Percentiles rank a stretch among this genome's conserved stretches.
phyloP scores from a whole-genome alignment of 2,329 filamentous ascomycete species.

The Fusarium pseudonygamai region DNA sequence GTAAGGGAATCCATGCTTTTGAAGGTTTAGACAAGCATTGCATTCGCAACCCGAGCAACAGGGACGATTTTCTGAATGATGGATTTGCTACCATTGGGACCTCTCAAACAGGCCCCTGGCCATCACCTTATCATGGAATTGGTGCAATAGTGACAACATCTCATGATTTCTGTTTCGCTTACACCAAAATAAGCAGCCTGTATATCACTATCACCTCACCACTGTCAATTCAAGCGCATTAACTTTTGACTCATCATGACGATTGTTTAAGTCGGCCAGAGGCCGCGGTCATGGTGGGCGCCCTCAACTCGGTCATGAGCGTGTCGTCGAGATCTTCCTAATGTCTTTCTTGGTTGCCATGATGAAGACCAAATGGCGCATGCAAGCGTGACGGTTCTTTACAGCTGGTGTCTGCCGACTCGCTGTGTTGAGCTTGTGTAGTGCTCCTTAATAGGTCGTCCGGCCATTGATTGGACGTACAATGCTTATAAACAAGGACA shows the following conservation, averaged over 20 bases:
- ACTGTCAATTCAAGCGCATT: not conserved
- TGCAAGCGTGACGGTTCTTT: constrained; percentile 23
- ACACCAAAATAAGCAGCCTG: not conserved
- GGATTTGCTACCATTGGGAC: constrained; percentile 16
- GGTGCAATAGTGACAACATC: constrained; percentile 20
- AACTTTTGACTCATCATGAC: constrained; percentile 24
- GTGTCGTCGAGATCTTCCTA: not conserved
- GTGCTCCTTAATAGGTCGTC: constrained; percentile 19
- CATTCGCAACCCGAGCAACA: constrained; percentile 24
- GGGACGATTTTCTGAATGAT: constrained; percentile 3
- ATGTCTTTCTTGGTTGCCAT: constrained; percentile 24
- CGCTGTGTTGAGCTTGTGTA: constrained; percentile 36
- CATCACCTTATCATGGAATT: constrained; percentile 12
- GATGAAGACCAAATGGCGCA: constrained; percentile 8
- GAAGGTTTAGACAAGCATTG: constrained; percentile 28
- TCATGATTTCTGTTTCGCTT: constrained; percentile 33
- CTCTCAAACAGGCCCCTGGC: constrained; percentile 17
- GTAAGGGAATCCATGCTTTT: constrained; percentile 31
- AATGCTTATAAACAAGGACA: constrained; percentile 32
- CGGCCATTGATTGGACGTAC: constrained; percentile 26
- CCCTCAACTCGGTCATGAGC: not conserved
- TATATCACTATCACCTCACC: constrained; percentile 5
- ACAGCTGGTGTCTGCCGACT: constrained; percentile 32
- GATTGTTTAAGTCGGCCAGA: constrained; percentile 19
- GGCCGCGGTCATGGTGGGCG: constrained; percentile 26